phyloP scores from a whole-genome alignment of 2,329 filamentous ascomycete species.

The Trichophyton schoenleinii region DNA sequence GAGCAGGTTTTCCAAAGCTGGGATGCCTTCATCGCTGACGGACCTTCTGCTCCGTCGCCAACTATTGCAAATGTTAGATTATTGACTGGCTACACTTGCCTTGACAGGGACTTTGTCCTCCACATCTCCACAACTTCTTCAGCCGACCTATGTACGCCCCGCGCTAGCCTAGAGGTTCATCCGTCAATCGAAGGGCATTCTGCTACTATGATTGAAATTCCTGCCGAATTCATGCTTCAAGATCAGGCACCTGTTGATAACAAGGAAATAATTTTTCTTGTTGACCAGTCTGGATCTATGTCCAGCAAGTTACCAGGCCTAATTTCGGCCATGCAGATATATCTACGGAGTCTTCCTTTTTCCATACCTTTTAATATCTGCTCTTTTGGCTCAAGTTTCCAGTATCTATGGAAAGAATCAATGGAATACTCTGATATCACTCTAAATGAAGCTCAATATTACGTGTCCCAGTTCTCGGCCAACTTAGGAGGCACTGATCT shows the following conservation, averaged over 20 bases:
- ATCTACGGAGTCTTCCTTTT: slow-evolving; percentile 8
- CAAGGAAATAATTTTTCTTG: slow-evolving; percentile 8
- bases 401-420: slow-evolving; percentile 6
- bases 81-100: neutral
- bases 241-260: neutral
- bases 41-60: neutral
- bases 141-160: neutral
- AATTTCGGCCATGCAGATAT: slow-evolving; percentile 4
- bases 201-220: slow-evolving; percentile 6
- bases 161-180: slow-evolving; percentile 4
- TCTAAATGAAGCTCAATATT: neutral
- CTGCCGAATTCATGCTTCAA: slow-evolving; percentile 6
- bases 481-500: slow-evolving; percentile 10
- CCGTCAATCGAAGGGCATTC: slow-evolving; percentile 5
- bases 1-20: slow-evolving; percentile 1
- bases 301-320: slow-evolving; percentile 3
- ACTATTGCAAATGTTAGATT: neutral
- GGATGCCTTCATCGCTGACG: slow-evolving; percentile 1
- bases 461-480: neutral
- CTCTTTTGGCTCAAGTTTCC: slow-evolving; percentile 5
- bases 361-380: slow-evolving; percentile 9
- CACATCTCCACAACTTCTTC: neutral
- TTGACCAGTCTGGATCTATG: slow-evolving; percentile 9
- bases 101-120: neutral
- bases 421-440: neutral